Evolutionary conservation across 2,329 filamentous ascomycete species (phyloP), one percentile per base, ranked within the genome.

Genomic region (Aureobasidium melanogenum): DNA sequence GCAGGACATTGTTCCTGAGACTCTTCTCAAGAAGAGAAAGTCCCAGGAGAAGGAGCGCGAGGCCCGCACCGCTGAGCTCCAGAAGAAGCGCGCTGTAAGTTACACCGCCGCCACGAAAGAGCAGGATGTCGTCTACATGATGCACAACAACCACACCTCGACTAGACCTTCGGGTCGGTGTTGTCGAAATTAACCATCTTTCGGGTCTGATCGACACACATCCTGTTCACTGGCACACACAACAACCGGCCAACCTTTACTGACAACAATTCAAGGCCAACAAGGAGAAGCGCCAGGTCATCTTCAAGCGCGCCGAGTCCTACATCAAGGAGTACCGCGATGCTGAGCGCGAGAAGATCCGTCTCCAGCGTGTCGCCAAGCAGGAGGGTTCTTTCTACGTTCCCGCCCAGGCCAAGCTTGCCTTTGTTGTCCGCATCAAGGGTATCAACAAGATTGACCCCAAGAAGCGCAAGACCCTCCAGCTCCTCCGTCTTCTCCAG

Each of bases 391-490:
- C 85, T 77, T 94, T 93, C 85, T 94, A 95, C 81, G 88, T 99
- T 71, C 88, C 91, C 68, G 92, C 90, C 67, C 91, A 99, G 86
- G 82, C 89, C 76, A 97, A 96, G 83, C 84, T 99, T 75, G 91
- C 93, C 82, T 99, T 99, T 79, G 87, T 99, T 73, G 82, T 97
- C 80, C 93, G 94, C 79, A 99, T 99, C 86, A 99, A 99, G 91
- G 94, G 93, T 96, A 97, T 99, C 91, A 97, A 97, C 90, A 99
- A 99, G 89, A 97, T 99, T 74, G 87, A 95, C 77, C 94, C 94
- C 73, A 97, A 99, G 89, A 95, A 95, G 80, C 92, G 94, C 85
- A 99, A 99, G 88, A 97, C 96, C 76, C 87, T 99, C 73, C 94
- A 99, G 83, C 90, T 99, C 65, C 92, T 99, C 78, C 93, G 94